Evolutionary conservation across 1,284 basidiomycete genomes (phyloP), one percentile per base, ranked within the genome.

Genomic region (Ustilago nuda): DNA sequence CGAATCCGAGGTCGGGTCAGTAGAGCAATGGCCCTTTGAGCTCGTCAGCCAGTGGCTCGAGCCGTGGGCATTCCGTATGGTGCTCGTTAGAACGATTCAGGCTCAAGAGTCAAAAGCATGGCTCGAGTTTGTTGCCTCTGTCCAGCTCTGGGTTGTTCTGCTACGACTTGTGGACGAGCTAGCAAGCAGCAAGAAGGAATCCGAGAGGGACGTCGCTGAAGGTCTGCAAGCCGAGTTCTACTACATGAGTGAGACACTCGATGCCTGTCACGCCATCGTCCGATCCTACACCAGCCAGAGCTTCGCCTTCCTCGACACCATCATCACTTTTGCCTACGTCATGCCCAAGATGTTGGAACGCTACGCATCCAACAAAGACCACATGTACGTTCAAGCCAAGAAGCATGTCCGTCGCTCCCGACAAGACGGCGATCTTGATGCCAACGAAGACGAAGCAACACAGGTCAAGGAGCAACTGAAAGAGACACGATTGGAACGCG

Each of bases 331-430:
- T 54, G 75, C 79, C 0, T 72, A 81, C 56, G 71, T 76, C 56
- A 78, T 85, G 75, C 82, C 84, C 52, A 78, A 75, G 61, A 80
- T 81, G 70, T 76, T 86, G 12, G 84, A 85, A 61, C 76, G 81
- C 23, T 83, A 82, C 58, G 76, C 83, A 7, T 64, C 76, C 4
- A 72, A 76, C 30, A 75, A 72, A 37, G 82, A 84, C 36, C 74
- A 84, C 76, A 78, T 86, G 76, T 84, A 78, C 61, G 81, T 86
- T 32, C 69, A 75, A 35, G 79, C 81, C 23, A 79, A 78, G 57
- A 71, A 68, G 56, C 74, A 76, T 8, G 79, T 76, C 5, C 59
- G 74, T 35, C 72, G 80, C 45, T 72, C 69, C 17, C 67, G 66
- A 17, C 64, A 68, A 50, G 68, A 67, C 30, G 77, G 71, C 43